phyloP scores from a whole-genome alignment of 345 rosid species.

The Psidium friedrichsthalianum region DNA sequence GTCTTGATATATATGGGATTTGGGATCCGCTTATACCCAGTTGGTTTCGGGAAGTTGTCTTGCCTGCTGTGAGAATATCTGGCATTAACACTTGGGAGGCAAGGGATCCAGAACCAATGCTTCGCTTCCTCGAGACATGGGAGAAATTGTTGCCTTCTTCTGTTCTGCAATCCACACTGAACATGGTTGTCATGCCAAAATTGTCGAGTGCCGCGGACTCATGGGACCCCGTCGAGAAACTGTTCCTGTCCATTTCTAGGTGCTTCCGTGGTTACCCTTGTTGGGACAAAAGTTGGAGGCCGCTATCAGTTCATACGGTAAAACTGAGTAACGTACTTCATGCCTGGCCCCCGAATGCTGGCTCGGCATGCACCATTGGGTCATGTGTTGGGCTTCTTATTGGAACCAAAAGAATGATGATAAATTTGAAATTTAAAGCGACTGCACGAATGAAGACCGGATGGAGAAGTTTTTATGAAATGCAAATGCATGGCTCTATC shows the following conservation, averaged over 20 bases:
- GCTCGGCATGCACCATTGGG: conserved; percentile 72
- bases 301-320: conserved; percentile 65
- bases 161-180: conserved; percentile 46
- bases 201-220: conserved; percentile 67
- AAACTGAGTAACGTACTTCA: conserved; percentile 81
- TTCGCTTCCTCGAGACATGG: conserved; percentile 79
- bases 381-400: too few species aligned
- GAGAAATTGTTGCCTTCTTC: conserved; percentile 61
- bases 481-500: too few species aligned
- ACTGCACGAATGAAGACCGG: too few species aligned
- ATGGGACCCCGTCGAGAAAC: conserved; percentile 76
- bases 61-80: conserved; percentile 79
- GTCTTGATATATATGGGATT: conserved; percentile 61
- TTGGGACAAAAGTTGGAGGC: conserved; percentile 71
- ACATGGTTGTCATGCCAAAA: conserved; percentile 64
- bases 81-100: conserved; percentile 90
- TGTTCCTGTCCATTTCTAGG: conserved; percentile 88
- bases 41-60: conserved; percentile 60
- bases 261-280: conserved; percentile 89
- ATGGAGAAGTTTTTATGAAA: too few species aligned
- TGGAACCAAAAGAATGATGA: too few species aligned
- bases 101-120: conserved; percentile 93
- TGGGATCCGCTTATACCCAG: conserved; percentile 56
- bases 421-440: too few species aligned
- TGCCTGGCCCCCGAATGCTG: conserved; percentile 90